These are phyloP conservation scores for Alternaria panax DNA, from an alignment of 2,329 filamentous ascomycete genomes.

Conservation along the genomic window DNA sequence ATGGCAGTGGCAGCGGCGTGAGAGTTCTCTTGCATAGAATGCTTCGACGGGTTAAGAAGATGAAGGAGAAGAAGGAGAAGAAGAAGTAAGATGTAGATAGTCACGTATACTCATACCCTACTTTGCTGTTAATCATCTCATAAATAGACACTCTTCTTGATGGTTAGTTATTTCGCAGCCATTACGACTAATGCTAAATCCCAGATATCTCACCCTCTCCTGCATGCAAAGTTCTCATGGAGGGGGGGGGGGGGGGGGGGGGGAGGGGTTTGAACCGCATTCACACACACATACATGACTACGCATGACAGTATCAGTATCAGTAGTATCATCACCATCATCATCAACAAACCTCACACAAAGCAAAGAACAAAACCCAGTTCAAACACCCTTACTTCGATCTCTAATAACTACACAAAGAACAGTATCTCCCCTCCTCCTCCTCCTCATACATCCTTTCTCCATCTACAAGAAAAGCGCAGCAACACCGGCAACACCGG, in stretches of 20 bases:
- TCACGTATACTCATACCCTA: neutral
- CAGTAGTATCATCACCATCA: no score
- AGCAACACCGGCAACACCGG: constrained; percentile 46
- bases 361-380: neutral
- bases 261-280: no score
- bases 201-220: no score
- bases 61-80: no score
- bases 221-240: neutral
- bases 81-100: no score
- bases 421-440: neutral
- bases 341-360: neutral
- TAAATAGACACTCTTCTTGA: neutral
- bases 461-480: constrained; percentile 46
- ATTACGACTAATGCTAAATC: no score
- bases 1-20: neutral
- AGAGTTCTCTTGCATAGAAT: neutral
- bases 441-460: neutral
- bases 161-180: no score
- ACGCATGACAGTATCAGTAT: no score
- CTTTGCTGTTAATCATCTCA: neutral
- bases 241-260: no score
- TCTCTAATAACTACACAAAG: neutral
- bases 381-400: neutral
- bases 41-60: neutral
- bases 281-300: no score